Evolutionary conservation across 1,284 basidiomycete genomes (phyloP).

Genomic region (Vanrija sp.): DNA sequence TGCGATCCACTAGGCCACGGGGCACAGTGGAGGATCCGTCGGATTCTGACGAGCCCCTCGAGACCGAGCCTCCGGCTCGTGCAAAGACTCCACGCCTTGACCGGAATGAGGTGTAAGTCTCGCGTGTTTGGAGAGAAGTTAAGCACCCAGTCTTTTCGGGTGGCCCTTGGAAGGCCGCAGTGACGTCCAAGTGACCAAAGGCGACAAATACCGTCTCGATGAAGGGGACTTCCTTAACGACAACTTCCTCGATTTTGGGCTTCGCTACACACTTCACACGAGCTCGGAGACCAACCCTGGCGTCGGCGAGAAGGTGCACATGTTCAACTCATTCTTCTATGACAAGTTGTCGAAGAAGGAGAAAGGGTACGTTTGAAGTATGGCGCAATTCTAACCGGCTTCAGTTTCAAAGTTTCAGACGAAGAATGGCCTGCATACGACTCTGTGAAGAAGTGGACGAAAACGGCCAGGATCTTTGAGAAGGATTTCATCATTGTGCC

Average conservation of each 20-base stretch:
- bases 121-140: background rate
- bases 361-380: conserved; percentile 56
- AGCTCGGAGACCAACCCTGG: background rate
- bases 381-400: conserved; percentile 3
- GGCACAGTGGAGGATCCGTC: too few relatives aligned
- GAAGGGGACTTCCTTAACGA: conserved; percentile 89
- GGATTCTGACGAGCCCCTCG: background rate
- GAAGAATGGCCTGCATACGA: conserved; percentile 61
- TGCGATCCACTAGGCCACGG: background rate
- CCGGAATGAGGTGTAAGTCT: conserved; percentile 26
- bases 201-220: conserved; percentile 68
- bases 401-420: conserved; percentile 11
- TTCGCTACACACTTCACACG: conserved; percentile 56
- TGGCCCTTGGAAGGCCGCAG: conserved; percentile 68
- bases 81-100: conserved; percentile 12
- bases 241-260: conserved; percentile 89
- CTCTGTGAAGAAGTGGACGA: conserved; percentile 90
- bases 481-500: conserved; percentile 93
- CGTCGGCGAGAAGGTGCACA: conserved; percentile 50
- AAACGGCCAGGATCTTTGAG: conserved; percentile 71
- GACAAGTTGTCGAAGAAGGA: conserved; percentile 70
- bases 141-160: conserved; percentile 60
- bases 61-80: background rate
- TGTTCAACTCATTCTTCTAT: conserved; percentile 98
- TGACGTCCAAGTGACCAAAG: conserved; percentile 70